phyloP scores from a whole-genome alignment of 2,329 filamentous ascomycete species.

The Trichoderma koningiopsis region DNA sequence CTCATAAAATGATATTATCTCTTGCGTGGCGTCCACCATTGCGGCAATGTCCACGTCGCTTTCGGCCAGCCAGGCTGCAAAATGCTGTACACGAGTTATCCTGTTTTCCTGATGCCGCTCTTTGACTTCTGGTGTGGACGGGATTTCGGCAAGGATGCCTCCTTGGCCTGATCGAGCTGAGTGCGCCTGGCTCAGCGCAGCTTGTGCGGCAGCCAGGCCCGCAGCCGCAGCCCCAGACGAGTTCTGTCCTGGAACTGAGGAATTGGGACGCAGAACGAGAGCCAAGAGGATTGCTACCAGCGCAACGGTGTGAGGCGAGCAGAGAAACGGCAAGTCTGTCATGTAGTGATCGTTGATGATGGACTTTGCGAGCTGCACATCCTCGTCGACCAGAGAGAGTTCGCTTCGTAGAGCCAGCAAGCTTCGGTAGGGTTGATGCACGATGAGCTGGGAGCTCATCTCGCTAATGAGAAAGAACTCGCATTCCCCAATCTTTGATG shows the following conservation, averaged over 20 bases:
- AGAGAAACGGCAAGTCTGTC: constrained; percentile 84
- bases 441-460: constrained; percentile 84
- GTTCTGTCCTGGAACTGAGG: constrained; percentile 35
- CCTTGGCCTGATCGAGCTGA: constrained; percentile 34
- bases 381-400: constrained; percentile 74
- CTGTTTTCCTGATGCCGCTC: constrained; percentile 57
- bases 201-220: constrained; percentile 53
- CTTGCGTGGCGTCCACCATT: constrained; percentile 87
- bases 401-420: constrained; percentile 70
- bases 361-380: constrained; percentile 74
- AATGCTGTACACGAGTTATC: constrained; percentile 66
- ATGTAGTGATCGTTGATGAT: constrained; percentile 92
- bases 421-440: constrained; percentile 88
- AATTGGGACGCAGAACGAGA: constrained; percentile 72
- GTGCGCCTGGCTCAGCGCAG: constrained; percentile 52
- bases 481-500: constrained; percentile 85
- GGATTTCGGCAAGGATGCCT: constrained; percentile 26
- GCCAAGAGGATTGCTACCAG: constrained; percentile 82
- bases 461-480: constrained; percentile 92
- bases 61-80: constrained; percentile 79
- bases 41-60: constrained; percentile 82
- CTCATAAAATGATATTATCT: constrained; percentile 88
- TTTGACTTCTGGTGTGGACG: constrained; percentile 38
- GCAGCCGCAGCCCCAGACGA: constrained; percentile 40
- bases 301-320: constrained; percentile 85